phyloP scores from a whole-genome alignment of 1,284 basidiomycete species.

The Melampsora larici-populina region DNA sequence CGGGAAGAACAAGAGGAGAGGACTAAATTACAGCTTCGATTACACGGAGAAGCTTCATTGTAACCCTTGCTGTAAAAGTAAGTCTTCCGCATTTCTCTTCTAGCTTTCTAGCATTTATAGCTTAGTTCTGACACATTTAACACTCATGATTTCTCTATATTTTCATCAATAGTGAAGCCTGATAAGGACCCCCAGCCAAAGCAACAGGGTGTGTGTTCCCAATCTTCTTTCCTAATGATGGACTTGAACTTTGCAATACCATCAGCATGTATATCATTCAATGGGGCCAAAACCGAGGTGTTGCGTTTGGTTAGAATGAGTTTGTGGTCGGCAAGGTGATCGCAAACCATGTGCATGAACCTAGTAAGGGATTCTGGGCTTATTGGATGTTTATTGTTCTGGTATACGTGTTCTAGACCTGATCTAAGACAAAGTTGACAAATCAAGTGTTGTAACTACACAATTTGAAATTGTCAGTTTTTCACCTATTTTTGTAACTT shows the following conservation, averaged over 20 bases:
- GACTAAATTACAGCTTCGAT: no score
- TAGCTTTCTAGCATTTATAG: background rate
- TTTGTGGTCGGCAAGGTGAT: background rate
- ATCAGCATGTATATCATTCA: background rate
- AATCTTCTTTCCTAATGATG: background rate
- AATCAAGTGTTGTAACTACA: constrained; percentile 14
- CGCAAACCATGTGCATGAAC: constrained; percentile 6
- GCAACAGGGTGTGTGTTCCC: background rate
- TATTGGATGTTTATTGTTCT: constrained; percentile 10
- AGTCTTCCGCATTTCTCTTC: background rate
- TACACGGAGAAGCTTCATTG: no score
- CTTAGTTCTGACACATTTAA: background rate
- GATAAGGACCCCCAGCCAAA: background rate
- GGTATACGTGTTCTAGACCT: background rate
- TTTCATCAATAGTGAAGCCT: background rate
- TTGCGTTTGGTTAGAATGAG: background rate
- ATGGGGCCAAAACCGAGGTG: background rate
- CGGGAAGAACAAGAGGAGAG: no score
- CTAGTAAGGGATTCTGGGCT: background rate
- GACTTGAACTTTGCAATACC: background rate
- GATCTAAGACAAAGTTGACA: constrained; percentile 3
- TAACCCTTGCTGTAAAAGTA: no score
- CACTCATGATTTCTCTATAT: background rate
- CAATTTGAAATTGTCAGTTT: background rate
- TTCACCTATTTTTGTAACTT: background rate